Evolutionary conservation across 306 rosid genomes (phyloP).

Genomic region (Glycine soja): DNA sequence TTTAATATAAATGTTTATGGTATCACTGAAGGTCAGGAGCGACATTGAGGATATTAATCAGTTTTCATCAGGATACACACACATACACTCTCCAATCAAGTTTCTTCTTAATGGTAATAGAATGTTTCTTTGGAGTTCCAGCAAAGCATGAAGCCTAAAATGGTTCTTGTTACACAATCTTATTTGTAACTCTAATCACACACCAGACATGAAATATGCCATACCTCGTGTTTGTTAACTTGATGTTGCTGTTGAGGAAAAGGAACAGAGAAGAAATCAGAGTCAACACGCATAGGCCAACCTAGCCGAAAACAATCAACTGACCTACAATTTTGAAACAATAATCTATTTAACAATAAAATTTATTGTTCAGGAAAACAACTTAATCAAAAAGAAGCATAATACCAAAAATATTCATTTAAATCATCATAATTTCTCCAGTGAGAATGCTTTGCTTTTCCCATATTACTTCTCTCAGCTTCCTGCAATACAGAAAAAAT

Average conservation of each 20-base stretch:
- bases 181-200: background rate
- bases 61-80: background rate
- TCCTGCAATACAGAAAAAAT: slow-evolving; percentile 58
- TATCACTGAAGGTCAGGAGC: background rate
- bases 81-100: background rate
- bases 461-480: slow-evolving; percentile 66
- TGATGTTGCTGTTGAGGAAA: slow-evolving; percentile 33
- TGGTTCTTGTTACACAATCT: background rate
- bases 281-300: slow-evolving; percentile 93
- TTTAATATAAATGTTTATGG: background rate
- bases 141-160: slow-evolving; percentile 13
- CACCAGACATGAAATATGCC: slow-evolving; percentile 38
- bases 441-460: slow-evolving; percentile 89
- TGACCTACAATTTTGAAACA: slow-evolving; percentile 69
- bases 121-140: background rate
- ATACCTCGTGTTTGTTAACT: slow-evolving; percentile 69
- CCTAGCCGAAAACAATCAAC: slow-evolving; percentile 80
- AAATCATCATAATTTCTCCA: slow-evolving; percentile 98
- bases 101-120: slow-evolving; percentile 20
- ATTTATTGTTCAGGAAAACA: background rate
- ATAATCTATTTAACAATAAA: background rate
- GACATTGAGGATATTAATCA: slow-evolving; percentile 4
- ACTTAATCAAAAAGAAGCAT: slow-evolving; percentile 19
- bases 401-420: slow-evolving; percentile 94
- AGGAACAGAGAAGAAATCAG: slow-evolving; percentile 75